Evolutionary conservation across 2,329 filamentous ascomycete genomes (phyloP).

Genomic region (Fusarium zealandicum): DNA sequence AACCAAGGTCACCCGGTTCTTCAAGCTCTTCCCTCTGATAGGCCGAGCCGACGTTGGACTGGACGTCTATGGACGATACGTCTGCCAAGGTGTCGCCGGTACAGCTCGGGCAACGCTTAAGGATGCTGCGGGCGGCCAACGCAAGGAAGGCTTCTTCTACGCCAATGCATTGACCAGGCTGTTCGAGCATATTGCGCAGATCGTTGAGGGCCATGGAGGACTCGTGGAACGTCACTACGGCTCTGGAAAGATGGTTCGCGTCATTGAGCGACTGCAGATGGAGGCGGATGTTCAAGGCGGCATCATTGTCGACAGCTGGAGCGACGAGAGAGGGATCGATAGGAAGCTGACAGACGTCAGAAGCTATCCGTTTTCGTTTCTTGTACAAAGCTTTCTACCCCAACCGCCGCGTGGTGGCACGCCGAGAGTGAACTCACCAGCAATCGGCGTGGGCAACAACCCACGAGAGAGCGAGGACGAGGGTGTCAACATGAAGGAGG

Average conservation of each 20-base stretch:
- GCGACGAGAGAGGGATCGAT: conserved; percentile 84
- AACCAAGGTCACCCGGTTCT: conserved; percentile 90
- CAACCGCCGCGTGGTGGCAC: conserved; percentile 70
- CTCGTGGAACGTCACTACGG: conserved; percentile 96
- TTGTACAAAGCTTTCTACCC: conserved; percentile 91
- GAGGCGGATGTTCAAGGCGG: conserved; percentile 97
- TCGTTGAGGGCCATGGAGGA: conserved; percentile 88
- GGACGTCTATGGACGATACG: conserved; percentile 94
- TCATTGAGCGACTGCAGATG: conserved; percentile 90
- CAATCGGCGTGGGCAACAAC: conserved; percentile 62
- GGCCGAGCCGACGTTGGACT: conserved; percentile 86
- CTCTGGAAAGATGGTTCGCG: conserved; percentile 87
- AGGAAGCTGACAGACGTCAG: conserved; percentile 93
- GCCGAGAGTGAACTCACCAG: conserved; percentile 79
- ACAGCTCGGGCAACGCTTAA: conserved; percentile 83
- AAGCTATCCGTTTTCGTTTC: conserved; percentile 95
- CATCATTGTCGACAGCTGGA: conserved; percentile 95
- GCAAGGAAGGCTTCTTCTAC: conserved; percentile 86
- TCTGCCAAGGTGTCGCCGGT: conserved; percentile 91
- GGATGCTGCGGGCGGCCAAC: conserved; percentile 61
- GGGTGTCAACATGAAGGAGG: conserved; percentile 93
- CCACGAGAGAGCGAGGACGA: conserved; percentile 81
- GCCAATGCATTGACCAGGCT: conserved; percentile 87
- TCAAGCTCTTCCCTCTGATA: conserved; percentile 96
- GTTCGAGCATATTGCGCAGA: conserved; percentile 97